Evolutionary conservation across 2,329 filamentous ascomycete genomes (phyloP), one percentile per base, ranked within the genome.

Genomic region (Catunica adiposa): DNA sequence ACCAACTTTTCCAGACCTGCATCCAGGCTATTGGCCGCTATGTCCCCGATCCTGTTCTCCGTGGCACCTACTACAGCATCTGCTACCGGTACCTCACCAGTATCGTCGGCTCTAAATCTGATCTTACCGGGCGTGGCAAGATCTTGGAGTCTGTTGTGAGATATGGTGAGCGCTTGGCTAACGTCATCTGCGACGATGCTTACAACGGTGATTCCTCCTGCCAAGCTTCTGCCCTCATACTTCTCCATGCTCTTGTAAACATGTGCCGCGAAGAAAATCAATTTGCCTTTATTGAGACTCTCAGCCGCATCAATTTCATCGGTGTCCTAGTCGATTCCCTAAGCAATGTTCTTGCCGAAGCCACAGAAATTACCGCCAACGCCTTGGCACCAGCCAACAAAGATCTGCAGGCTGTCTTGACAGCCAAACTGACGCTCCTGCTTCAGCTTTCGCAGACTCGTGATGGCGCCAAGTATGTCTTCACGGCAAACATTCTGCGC

Each of bases 121-220:
- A 52, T 26, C 66, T 67, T 14, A 69, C 73, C 1, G 73, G 71
- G 38, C 71, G 74, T 17, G 67, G 70, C 26, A 77, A 86, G 65
- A 83, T 85, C 1, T 76, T 94, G 61, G 88, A 86, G 66, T 80
- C 83, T 3, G 82, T 88, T 42, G 71, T 73, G 52, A 66, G 74
- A 11, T 78, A 77, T 47, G 89, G 92, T 40, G 85, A 88, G 63
- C 78, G 85, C 55, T 73, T 97, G 40, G 77, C 97, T 59, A 88
- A 90, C 62, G 81, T 88, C 25, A 75, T 96, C 46, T 96, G 89
- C 65, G 92, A 98, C 64, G 92, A 98, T 70, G 89, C 89, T 20
- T 90, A 89, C 66, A 82, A 84, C 58, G 88, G 89, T 40, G 84
- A 90, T 63, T 78, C 85, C 38, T 78, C 76, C 11, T 94, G 87